Percentiles rank a stretch among this genome's conserved stretches.
Evolutionary conservation across 352 stramenopile genomes (phyloP).

Genomic region (Globisporangium takayamanum): DNA sequence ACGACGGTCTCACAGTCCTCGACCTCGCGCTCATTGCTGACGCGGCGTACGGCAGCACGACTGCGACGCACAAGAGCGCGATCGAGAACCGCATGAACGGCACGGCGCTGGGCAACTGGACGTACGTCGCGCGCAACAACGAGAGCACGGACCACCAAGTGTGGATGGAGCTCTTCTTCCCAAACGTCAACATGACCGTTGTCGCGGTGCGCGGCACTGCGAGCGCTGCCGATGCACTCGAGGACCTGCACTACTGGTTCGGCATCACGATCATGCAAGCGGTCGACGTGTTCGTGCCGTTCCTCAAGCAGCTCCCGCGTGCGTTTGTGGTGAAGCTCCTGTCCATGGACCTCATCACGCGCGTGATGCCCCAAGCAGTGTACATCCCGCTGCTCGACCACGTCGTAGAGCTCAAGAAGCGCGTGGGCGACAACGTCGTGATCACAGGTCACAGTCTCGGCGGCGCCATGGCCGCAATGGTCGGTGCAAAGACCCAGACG

Average conservation of each 20-base stretch:
- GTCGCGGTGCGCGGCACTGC: slow-evolving; percentile 75
- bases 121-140: slow-evolving; percentile 72
- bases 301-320: slow-evolving; percentile 73
- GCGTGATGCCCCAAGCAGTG: slow-evolving; percentile 58
- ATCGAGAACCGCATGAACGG: slow-evolving; percentile 75
- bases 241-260: slow-evolving; percentile 86
- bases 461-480: slow-evolving; percentile 68
- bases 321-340: slow-evolving; percentile 67
- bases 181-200: slow-evolving; percentile 74
- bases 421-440: slow-evolving; percentile 53
- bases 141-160: slow-evolving; percentile 60
- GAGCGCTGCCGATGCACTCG: slow-evolving; percentile 66
- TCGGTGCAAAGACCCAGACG: slow-evolving; percentile 65
- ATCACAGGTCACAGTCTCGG: slow-evolving; percentile 76
- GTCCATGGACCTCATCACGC: slow-evolving; percentile 61
- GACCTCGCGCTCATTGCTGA: slow-evolving; percentile 78
- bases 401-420: slow-evolving; percentile 28
- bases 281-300: slow-evolving; percentile 71
- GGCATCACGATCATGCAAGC: slow-evolving; percentile 84
- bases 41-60: slow-evolving; percentile 65
- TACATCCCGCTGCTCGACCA: slow-evolving; percentile 57
- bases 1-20: slow-evolving; percentile 48
- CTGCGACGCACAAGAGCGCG: slow-evolving; percentile 43
- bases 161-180: slow-evolving; percentile 81
- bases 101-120: slow-evolving; percentile 57